These are phyloP conservation scores for Conoideocrella luteorostrata DNA, from an alignment of 2,329 filamentous ascomycete genomes.

Conservation along the genomic window DNA sequence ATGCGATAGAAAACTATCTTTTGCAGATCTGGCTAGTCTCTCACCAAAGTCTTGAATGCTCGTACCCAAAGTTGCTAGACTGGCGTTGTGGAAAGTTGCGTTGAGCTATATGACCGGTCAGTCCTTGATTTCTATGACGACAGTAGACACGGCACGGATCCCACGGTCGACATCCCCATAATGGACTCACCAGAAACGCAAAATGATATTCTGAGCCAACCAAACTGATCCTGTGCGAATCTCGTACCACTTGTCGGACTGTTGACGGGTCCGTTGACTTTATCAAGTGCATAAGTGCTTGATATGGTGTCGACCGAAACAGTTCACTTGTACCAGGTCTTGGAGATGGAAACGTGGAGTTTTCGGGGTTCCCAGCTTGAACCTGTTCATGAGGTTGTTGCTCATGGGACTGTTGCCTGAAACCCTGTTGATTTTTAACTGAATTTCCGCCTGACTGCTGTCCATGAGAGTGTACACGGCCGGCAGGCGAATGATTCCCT, in stretches of 20 bases:
- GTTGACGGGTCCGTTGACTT: conserved; percentile 34
- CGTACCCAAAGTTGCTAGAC: conserved; percentile 27
- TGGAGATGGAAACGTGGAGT: conserved; percentile 1
- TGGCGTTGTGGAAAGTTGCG: conserved; percentile 39
- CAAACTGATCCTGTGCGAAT: conserved; percentile 44
- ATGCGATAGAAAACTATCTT: conserved; percentile 34
- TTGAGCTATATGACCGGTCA: conserved; percentile 37
- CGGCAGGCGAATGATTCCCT: not conserved
- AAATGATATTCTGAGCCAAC: conserved; percentile 46
- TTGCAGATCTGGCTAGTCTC: conserved; percentile 34
- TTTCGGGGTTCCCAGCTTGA: too few species aligned
- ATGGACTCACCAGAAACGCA: conserved; percentile 46
- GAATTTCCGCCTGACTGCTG: not conserved
- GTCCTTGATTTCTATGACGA: conserved; percentile 3
- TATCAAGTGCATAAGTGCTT: conserved; percentile 23
- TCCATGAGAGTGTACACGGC: not conserved
- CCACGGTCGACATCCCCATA: too few species aligned
- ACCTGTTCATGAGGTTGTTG: not conserved
- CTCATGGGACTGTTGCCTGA: not conserved
- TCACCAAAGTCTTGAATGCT: conserved; percentile 40
- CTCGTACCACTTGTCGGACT: conserved; percentile 42
- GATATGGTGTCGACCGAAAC: not conserved
- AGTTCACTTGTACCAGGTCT: not conserved
- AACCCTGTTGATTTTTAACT: too few species aligned
- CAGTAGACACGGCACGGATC: not conserved